Conservation (phyloP, 73 alveolate species). For the Paramecium tetraurelia region DNA sequence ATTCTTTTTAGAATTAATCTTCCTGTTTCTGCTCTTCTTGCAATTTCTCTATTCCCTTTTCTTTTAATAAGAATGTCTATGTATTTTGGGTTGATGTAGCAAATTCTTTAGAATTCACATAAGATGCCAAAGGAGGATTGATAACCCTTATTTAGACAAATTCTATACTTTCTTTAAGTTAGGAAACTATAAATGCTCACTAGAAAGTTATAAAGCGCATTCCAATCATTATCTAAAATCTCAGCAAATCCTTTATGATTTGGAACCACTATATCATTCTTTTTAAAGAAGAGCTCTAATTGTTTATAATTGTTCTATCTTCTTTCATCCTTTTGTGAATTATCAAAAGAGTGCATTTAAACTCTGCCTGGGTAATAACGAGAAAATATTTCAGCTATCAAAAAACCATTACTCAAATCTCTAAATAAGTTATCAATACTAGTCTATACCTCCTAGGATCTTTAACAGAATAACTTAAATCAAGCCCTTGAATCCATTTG, state of each 20-base stretch:
- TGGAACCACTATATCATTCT: slow-evolving; percentile 41
- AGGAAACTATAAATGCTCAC: slow-evolving; percentile 34
- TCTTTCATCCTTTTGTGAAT: slow-evolving; percentile 67
- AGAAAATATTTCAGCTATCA: slow-evolving; percentile 91
- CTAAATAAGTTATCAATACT: not conserved
- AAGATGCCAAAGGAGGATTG: slow-evolving; percentile 61
- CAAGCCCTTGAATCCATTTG: slow-evolving; percentile 88
- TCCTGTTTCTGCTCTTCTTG: slow-evolving; percentile 50
- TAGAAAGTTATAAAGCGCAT: slow-evolving; percentile 37
- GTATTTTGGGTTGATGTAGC: slow-evolving; percentile 55
- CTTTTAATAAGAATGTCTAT: slow-evolving; percentile 47
- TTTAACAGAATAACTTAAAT: slow-evolving; percentile 84
- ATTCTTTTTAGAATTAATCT: not conserved
- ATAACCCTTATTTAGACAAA: slow-evolving; percentile 22
- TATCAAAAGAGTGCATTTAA: slow-evolving; percentile 80
- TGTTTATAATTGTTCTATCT: slow-evolving; percentile 51
- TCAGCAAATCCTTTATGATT: slow-evolving; percentile 42
- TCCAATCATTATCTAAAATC: slow-evolving; percentile 49
- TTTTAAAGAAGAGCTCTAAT: slow-evolving; percentile 53
- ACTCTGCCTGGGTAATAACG: slow-evolving; percentile 87
- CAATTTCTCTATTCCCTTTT: slow-evolving; percentile 59
- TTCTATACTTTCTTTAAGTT: slow-evolving; percentile 50
- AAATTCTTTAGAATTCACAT: slow-evolving; percentile 59
- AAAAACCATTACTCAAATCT: slow-evolving; percentile 86
- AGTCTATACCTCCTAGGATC: slow-evolving; percentile 73